A percentile compares a stretch with the other conserved stretches of the same genome.
These are phyloP conservation scores for Carpinus viminea DNA, from an alignment of 306 rosid species.

Conservation along the genomic window DNA sequence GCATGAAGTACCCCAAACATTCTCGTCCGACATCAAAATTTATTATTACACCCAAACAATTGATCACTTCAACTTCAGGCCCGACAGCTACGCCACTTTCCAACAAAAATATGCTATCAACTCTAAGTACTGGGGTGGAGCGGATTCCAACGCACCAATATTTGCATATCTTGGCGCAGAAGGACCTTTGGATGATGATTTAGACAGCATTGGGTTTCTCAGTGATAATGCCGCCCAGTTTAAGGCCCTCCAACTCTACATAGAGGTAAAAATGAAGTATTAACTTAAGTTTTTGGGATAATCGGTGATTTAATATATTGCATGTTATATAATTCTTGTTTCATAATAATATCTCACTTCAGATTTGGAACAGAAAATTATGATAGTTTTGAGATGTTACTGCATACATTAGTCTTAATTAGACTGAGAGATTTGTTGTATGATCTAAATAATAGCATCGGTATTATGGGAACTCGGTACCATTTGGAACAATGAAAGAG, in stretches of 20 bases:
- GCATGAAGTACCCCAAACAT: constrained; percentile 7
- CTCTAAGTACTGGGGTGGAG: constrained; percentile 44
- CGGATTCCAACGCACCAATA: constrained; percentile 44
- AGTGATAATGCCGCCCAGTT: constrained; percentile 40
- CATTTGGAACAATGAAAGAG: constrained; percentile 39
- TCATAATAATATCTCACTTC: no score
- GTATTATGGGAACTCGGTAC: constrained; percentile 54
- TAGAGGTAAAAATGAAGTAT: constrained; percentile 40
- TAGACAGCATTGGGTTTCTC: constrained; percentile 25
- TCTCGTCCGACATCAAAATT: constrained; percentile 1
- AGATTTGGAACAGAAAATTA: no score
- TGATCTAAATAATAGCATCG: constrained; percentile 28
- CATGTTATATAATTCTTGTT: no score
- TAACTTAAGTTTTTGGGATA: no score
- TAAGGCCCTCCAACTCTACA: constrained; percentile 46
- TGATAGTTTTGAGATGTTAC: no score
- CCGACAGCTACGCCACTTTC: constrained; percentile 49
- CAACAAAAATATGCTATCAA: constrained; percentile 44
- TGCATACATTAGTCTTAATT: background rate
- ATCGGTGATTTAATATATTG: no score
- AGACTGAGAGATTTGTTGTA: background rate
- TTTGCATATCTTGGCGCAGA: constrained; percentile 58
- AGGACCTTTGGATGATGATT: constrained; percentile 21
- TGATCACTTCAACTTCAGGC: constrained; percentile 56
- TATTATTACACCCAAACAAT: constrained; percentile 48